Evolutionary conservation across 2,329 filamentous ascomycete species (phyloP), one percentile per base, ranked within the genome.

Genomic region (Gremmenia infestans): DNA sequence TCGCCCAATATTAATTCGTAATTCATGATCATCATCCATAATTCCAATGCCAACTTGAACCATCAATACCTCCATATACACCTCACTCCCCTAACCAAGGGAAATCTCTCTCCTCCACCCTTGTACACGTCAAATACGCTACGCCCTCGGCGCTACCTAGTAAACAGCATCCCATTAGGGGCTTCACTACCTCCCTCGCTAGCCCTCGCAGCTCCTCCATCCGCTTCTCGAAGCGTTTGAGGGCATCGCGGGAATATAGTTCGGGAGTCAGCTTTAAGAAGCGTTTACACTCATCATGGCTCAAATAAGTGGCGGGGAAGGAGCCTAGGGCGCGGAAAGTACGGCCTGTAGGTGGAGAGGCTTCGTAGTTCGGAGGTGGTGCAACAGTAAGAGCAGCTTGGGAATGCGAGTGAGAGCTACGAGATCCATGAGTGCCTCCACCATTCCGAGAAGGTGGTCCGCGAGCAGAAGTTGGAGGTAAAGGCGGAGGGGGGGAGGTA

Each of bases 141-240:
- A 86, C 64, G 5, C 77, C 76, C 4, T 71, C 71, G 3, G 71
- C 74, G 69, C 96, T 91, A 48, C 96, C 79, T 72, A 96, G 89
- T 12, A 97, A 78, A 52, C 86, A 88, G 68, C 89, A 94, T 51
- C 87, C 81, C 86, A 95, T 95, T 12, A 97, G 76, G 4, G 92
- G 92, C 56, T 86, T 85, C 7, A 97, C 92, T 15, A 88, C 78
- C 66, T 96, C 90, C 52, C 88, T 79, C 6, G 92, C 93, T 68
- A 93, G 81, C 54, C 81, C 81, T 74, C 96, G 97, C 53, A 97
- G 78, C 75, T 97, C 92, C 57, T 96, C 91, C 63, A 97, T 81
- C 54, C 91, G 81, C 67, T 88, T 85, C 75, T 97, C 93, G 64
- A 97, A 96, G 4, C 88, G 80, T 58, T 87, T 83, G 49, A 97